Base-by-base conservation (phyloP, 805 yeast genomes). In the Ogataea philodendri region DNA sequence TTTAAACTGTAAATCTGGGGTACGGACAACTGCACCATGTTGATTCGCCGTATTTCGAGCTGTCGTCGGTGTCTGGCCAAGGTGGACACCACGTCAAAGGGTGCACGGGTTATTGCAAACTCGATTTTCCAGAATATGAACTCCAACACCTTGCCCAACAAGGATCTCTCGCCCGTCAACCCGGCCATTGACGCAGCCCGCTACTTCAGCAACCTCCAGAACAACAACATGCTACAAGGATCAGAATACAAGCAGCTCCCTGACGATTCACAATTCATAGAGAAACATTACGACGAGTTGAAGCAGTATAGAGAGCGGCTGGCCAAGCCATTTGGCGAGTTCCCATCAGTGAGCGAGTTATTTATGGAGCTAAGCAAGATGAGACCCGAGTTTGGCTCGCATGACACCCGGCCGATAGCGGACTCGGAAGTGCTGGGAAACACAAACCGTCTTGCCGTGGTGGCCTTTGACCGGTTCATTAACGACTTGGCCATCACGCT, bases 231-330 rank as follows among this genome's bases (percentile, higher is more conserved):
- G 3, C 30, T 47, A 10, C 19, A 47, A 15, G 25, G 49, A 3
- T 38, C 34, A 1, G 57, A 66, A 15, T 73, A 73, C 44, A 63
- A 56, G 22, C 78, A 73, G 44, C 48, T 73, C 13, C 79, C 79
- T 0, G 78, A 73, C 26, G 77, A 73, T 46, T 70, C 76, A 0
- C 67, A 67, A 42, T 71, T 66, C 48, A 70, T 73, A 21, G 74
- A 70, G 32, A 68, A 70, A 36, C 75, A 69, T 48, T 71, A 70
- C 48, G 57, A 57, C 9, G 75, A 71, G 32, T 45, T 73, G 22
- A 36, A 45, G 10, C 38, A 51, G 4, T 69, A 65, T 48, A 52
- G 62, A 33, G 50, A 54, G 14, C 49, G 51, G 22, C 41, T 66
- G 9, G 52, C 60, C 11, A 60, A 57, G 17, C 46, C 44, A 7